These are phyloP conservation scores for Besnoitia besnoiti DNA, from an alignment of 169 alveolate genomes.

Conservation along the genomic window DNA sequence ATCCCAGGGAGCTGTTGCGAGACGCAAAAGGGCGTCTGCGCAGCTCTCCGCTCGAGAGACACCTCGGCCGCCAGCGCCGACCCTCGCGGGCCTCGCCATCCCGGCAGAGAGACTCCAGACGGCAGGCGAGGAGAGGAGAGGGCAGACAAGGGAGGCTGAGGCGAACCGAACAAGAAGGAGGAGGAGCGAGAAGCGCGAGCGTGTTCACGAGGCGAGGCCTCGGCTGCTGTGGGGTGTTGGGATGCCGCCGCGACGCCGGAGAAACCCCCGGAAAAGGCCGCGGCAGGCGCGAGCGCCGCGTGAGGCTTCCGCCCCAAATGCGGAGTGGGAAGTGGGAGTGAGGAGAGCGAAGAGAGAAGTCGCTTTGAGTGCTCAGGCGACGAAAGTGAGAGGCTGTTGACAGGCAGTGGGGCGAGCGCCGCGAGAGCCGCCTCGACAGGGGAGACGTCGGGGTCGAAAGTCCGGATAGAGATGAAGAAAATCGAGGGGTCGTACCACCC, in stretches of 20 bases:
- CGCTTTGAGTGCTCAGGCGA: no score
- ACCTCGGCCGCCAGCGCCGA: not conserved
- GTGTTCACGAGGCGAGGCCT: no score
- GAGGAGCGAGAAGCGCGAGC: no score
- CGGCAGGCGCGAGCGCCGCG: not conserved
- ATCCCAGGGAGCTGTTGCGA: not conserved
- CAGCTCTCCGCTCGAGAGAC: not conserved
- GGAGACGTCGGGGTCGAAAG: conserved; percentile 8
- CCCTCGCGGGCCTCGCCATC: not conserved
- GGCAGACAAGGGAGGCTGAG: not conserved
- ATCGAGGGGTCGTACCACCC: conserved; percentile 76
- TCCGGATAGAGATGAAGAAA: conserved; percentile 67
- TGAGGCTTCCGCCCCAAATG: not conserved
- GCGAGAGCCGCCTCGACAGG: conserved; percentile 47
- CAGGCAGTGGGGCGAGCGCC: conserved; percentile 60
- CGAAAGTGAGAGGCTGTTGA: conserved; percentile 5
- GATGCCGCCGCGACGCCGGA: not conserved
- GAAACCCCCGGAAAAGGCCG: not conserved
- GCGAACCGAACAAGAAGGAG: no score
- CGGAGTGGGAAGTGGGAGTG: not conserved
- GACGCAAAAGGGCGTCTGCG: not conserved
- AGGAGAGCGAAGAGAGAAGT: not conserved
- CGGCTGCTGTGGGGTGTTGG: not conserved
- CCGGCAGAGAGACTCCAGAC: not conserved
- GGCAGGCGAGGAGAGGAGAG: not conserved